phyloP scores from a whole-genome alignment of 108 stramenopile species.

The Nitzschia sp. region DNA sequence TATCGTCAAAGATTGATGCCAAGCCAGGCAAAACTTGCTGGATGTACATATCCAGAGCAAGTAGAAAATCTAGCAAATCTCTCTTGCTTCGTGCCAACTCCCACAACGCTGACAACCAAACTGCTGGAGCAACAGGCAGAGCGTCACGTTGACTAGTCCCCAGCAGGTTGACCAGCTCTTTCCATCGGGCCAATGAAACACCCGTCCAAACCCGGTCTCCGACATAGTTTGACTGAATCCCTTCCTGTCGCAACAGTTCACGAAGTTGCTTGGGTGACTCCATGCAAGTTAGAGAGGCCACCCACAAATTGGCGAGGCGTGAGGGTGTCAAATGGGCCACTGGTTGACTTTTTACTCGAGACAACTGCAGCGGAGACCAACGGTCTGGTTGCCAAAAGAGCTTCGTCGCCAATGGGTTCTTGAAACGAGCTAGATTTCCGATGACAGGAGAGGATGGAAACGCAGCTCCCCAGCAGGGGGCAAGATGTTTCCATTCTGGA shows the following conservation, averaged over 20 bases:
- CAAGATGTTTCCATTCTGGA: slow-evolving; percentile 11
- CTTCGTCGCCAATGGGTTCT: neutral
- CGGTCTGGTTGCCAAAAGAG: slow-evolving; percentile 37
- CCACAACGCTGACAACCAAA: slow-evolving; percentile 37
- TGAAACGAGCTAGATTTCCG: slow-evolving; percentile 32
- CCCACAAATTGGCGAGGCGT: slow-evolving; percentile 19
- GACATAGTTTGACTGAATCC: slow-evolving; percentile 37
- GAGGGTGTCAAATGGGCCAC: slow-evolving; percentile 31
- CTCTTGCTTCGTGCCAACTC: slow-evolving; percentile 6
- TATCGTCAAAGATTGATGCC: neutral
- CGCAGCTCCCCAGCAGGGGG: slow-evolving; percentile 41
- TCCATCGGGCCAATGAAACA: slow-evolving; percentile 37
- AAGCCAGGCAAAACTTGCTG: neutral
- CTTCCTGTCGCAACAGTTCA: slow-evolving; percentile 6
- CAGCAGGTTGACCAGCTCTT: slow-evolving; percentile 24
- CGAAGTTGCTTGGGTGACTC: neutral
- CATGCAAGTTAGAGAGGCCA: neutral
- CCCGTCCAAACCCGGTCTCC: slow-evolving; percentile 34
- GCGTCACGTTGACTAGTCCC: neutral
- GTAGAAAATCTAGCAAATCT: slow-evolving; percentile 7
- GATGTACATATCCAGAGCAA: neutral
- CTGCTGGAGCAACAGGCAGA: slow-evolving; percentile 1
- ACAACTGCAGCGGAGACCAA: slow-evolving; percentile 25
- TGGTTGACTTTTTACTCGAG: slow-evolving; percentile 28
- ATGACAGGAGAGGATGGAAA: slow-evolving; percentile 20